Evolutionary conservation across 2,329 filamentous ascomycete species (phyloP), one percentile per base, ranked within the genome.

Genomic region (Curvularia sp.): DNA sequence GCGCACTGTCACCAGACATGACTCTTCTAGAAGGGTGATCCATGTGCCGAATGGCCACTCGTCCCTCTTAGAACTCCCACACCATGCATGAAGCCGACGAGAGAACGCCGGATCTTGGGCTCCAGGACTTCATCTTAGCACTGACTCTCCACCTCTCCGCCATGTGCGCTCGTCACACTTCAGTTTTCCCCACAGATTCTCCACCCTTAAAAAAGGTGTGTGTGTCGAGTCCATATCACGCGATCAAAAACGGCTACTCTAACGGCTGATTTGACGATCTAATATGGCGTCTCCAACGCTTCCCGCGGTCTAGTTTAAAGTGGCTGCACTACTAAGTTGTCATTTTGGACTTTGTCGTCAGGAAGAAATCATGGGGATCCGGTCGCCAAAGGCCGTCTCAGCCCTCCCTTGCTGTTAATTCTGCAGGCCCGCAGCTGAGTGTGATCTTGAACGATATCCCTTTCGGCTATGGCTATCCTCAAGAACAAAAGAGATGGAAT

Each of bases 151-250:
- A 43, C 46, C 57, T 56, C 57, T 52, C 57, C 57, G 51, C 57
- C 57, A 61, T 64, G 62, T 63, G 58, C 49, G 30, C 50, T 38
- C 46, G 62, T 66, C 64, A 66, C 60, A 66, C 64, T 43, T 46
- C 60, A 52, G 39, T 50, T 49, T 49, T 53, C 51, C 38, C 49
- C 43, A 50, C 48, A 39, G 47, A 46, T 46, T 52, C 51, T 43
- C 47, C 43, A 55, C 48, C 48, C 5, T 10, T 35, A 22, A 24
- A 38, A 18, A 51, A 62, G 49, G 54, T 56, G 54, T 50, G 52
- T 63, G 57, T 54, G 49, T 38, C 15, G 57, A 49, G 31, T 49
- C n/a, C 31, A 49, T 55, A 52, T 55, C 49, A 55, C 49, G 51
- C 53, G 57, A 50, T 55, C 52, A 52, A 24, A 41, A 65, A 43